Percentiles rank a stretch among this genome's conserved stretches.
phyloP scores from a whole-genome alignment of 2,329 filamentous ascomycete species.

The Apiospora marii region DNA sequence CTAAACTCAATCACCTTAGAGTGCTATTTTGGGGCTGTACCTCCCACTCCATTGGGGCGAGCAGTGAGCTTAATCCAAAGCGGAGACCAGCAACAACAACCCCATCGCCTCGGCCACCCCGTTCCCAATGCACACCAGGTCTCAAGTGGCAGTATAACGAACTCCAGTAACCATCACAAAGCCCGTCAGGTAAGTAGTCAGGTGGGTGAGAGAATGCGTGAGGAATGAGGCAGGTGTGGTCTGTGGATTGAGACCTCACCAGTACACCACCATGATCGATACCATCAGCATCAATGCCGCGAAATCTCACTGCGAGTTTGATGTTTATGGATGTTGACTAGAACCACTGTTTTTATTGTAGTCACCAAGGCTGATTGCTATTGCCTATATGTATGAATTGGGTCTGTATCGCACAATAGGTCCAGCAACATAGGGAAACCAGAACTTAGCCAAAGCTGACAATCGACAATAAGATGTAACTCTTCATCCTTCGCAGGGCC shows the following conservation, averaged over 20 bases:
- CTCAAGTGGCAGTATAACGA: background rate
- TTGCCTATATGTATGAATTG: background rate
- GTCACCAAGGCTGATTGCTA: background rate
- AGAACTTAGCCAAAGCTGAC: background rate
- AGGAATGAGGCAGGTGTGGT: background rate
- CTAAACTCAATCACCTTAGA: background rate
- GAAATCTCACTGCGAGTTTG: background rate
- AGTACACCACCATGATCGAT: background rate
- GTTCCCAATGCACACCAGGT: background rate
- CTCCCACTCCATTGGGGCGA: background rate
- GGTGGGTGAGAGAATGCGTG: background rate
- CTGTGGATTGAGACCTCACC: background rate
- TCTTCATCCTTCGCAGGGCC: no score
- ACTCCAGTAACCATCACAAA: background rate
- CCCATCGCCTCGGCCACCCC: background rate
- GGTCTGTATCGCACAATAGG: background rate
- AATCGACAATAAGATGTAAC: background rate
- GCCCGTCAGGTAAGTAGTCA: background rate
- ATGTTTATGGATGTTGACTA: background rate
- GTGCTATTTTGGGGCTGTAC: background rate
- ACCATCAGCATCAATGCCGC: background rate
- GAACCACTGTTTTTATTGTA: background rate
- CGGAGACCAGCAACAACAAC: background rate
- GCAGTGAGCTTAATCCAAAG: background rate
- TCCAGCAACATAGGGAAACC: background rate